Percentiles rank a stretch among this genome's conserved stretches.
Evolutionary conservation across 2,329 filamentous ascomycete species (phyloP).

Genomic region (Gaeumannomyces tritici): DNA sequence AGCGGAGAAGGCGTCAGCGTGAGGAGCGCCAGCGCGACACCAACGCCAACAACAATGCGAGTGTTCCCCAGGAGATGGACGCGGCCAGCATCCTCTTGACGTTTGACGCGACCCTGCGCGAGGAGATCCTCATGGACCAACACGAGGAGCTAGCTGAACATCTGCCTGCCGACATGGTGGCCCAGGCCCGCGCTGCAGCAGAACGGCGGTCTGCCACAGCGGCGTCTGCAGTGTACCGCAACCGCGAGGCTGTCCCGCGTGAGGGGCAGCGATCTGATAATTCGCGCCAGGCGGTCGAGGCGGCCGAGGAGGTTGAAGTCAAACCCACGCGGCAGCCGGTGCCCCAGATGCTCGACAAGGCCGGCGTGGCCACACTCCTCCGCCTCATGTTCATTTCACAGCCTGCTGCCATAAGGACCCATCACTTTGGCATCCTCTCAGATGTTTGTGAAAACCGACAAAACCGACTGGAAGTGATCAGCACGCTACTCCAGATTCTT

Average conservation of each 20-base stretch:
- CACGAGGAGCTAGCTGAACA: constrained; percentile 79
- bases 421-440: constrained; percentile 78
- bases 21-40: constrained; percentile 59
- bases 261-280: not conserved
- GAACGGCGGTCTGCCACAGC: constrained; percentile 23
- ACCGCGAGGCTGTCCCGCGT: constrained; percentile 10
- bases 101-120: constrained; percentile 72
- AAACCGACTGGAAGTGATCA: constrained; percentile 88
- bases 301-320: constrained; percentile 10
- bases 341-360: constrained; percentile 94
- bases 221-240: constrained; percentile 18
- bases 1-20: constrained; percentile 78
- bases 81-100: constrained; percentile 86
- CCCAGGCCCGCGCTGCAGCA: constrained; percentile 68
- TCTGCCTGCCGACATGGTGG: constrained; percentile 75
- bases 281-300: not conserved
- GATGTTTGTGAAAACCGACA: constrained; percentile 96
- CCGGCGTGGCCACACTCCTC: constrained; percentile 88
- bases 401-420: constrained; percentile 73
- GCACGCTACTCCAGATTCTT: constrained; percentile 81
- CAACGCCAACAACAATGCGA: constrained; percentile 13
- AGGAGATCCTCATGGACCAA: constrained; percentile 84
- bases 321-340: constrained; percentile 71
- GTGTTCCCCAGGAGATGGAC: constrained; percentile 64
- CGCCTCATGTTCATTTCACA: constrained; percentile 98